Base-by-base conservation (phyloP, 768 basidiomycete genomes). In the Boletellus emodensis region DNA sequence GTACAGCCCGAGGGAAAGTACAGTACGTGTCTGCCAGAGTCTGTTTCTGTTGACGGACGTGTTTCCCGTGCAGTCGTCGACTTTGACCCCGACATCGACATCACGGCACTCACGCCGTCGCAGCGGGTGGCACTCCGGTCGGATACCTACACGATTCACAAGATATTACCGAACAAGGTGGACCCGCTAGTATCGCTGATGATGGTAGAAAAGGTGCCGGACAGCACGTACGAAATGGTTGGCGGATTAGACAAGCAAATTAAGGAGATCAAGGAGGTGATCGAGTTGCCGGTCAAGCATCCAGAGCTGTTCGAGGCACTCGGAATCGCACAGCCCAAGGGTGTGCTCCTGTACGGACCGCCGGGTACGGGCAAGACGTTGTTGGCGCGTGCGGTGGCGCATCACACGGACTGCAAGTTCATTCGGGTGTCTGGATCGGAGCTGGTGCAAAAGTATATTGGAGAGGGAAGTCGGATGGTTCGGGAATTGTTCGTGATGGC, bases 121-220 rank as follows among this genome's bases (percentile, higher is more conserved):
- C 81, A 93, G 35, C 94, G 95, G 48, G 88, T 99, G 48, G 94
- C 95, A 15, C 87, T 99, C 51, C 90, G 94, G 43, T 94, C 94
- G 51, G 95, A 97, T 67, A 91, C 85, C 3, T 97, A 98, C 71
- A 90, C 90, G 40, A 87, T 98, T 55, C 95, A 98, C 79, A 93
- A 91, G 70, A 90, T 98, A 60, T 76, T 98, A 0, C 94, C 94
- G 1, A 96, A 94, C 76, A 97, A 99, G 73, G 89, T 97, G 61
- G 96, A 97, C 70, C 95, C 96, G 4, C 84, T 98, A 36, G 94
- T 98, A 28, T 96, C 94, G 17, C 82, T 98, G 55, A 98, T 98
- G 96, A 97, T 98, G 94, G 95, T 98, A 11, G 95, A 99, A 73
- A 99, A 99, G 69, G 95, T 98, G 0, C 95, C 95, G 0, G 95